A percentile compares a stretch with the other conserved stretches of the same genome.
These are phyloP conservation scores for Centrapalus pauciflorus DNA, from an alignment of 129 eudicot genomes.

Conservation along the genomic window DNA sequence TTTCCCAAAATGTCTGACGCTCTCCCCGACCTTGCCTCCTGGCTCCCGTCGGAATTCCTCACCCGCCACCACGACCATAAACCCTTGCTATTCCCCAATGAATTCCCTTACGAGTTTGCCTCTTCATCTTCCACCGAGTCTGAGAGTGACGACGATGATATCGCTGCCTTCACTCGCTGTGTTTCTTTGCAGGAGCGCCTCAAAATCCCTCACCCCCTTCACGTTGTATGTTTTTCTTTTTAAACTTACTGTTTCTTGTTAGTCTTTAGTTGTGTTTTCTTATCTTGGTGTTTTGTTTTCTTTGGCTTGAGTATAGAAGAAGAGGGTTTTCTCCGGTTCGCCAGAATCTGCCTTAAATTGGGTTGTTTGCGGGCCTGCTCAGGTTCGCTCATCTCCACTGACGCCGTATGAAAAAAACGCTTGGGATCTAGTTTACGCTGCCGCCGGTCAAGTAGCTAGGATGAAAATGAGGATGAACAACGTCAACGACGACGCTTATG, in stretches of 20 bases:
- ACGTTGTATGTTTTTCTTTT: constrained; percentile 23
- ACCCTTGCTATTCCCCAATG: constrained; percentile 13
- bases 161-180: constrained; percentile 44
- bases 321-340: constrained; percentile 43
- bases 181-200: constrained; percentile 25
- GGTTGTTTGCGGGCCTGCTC: constrained; percentile 38
- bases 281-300: not conserved
- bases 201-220: constrained; percentile 1
- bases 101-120: constrained; percentile 32
- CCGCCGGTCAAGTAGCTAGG: constrained; percentile 55
- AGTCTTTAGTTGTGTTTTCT: not conserved
- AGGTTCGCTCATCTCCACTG: constrained; percentile 44
- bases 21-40: constrained; percentile 24
- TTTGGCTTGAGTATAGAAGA: constrained; percentile 8
- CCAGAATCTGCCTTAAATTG: constrained; percentile 67
- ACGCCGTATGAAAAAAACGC: constrained; percentile 35
- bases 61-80: constrained; percentile 20
- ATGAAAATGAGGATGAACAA: constrained; percentile 33
- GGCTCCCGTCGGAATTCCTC: constrained; percentile 64
- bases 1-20: constrained; percentile 33
- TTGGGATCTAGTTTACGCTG: constrained; percentile 50
- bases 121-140: constrained; percentile 36
- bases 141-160: constrained; percentile 47
- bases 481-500: constrained; percentile 12
- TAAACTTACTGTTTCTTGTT: not conserved